A percentile compares a stretch with the other conserved stretches of the same genome.
Conservation (phyloP, 371 early-diverging fungal species). For the Rhizopus sp. region DNA sequence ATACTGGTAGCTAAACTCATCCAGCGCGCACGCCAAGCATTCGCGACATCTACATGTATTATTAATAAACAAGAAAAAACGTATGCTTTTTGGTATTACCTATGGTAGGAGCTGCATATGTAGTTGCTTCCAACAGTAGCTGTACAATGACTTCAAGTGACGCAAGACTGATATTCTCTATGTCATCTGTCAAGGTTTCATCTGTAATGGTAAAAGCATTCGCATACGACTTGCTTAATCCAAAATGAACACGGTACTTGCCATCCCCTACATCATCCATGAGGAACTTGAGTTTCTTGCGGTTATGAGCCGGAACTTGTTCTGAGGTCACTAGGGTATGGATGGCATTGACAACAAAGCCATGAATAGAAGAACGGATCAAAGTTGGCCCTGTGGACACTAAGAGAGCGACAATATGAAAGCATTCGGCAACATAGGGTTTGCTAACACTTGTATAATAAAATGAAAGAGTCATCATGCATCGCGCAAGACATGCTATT, state of each 20-base stretch:
- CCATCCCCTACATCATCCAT: constrained; percentile 75
- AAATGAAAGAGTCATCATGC: constrained; percentile 84
- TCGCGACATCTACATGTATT: constrained; percentile 53
- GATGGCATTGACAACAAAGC: constrained; percentile 82
- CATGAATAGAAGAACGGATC: constrained; percentile 84
- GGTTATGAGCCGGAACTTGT: constrained; percentile 51
- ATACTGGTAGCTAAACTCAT: constrained; percentile 85
- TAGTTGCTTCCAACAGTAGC: constrained; percentile 74
- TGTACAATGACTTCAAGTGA: constrained; percentile 79
- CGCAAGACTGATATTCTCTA: constrained; percentile 63
- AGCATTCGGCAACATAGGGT: constrained; percentile 80
- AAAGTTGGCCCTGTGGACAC: constrained; percentile 80
- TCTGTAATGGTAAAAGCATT: constrained; percentile 65
- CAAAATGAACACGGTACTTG: constrained; percentile 77
- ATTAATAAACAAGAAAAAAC: background rate
- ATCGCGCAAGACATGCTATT: constrained; percentile 80
- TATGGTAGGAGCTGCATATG: constrained; percentile 65
- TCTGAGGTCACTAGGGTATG: constrained; percentile 77
- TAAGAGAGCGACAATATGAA: constrained; percentile 77
- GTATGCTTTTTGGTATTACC: constrained; percentile 42
- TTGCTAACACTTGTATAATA: constrained; percentile 69
- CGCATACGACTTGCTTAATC: constrained; percentile 65
- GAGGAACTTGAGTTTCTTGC: constrained; percentile 55
- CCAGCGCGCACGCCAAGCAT: constrained; percentile 87
- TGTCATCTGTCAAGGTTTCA: constrained; percentile 61